Evolutionary conservation across 768 basidiomycete genomes (phyloP).

Genomic region (Agaricus blazei): DNA sequence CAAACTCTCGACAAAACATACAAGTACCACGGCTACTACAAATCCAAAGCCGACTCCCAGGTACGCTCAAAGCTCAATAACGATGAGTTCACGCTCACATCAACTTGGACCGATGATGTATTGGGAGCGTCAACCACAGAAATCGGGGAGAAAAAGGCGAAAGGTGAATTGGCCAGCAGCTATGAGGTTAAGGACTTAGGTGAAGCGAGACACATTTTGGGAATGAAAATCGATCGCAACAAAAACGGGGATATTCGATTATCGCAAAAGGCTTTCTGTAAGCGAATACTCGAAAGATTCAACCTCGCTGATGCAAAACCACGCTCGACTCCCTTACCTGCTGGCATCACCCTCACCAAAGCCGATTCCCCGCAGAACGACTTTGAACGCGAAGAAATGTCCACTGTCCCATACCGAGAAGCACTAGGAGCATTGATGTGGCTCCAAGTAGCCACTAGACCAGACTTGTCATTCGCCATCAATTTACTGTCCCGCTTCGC

Average conservation of each 20-base stretch:
- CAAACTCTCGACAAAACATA: conserved; percentile 8
- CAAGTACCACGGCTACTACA: conserved; percentile 9
- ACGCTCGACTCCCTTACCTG: conserved; percentile 10
- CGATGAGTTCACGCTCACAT: conserved; percentile 8
- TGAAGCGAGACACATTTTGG: conserved; percentile 6
- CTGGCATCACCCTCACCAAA: not conserved
- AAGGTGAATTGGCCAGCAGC: too few species aligned
- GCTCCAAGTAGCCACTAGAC: conserved; percentile 15
- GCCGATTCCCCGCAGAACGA: not conserved
- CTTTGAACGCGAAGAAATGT: not conserved
- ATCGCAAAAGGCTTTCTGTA: conserved; percentile 4
- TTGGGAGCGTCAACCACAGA: too few species aligned
- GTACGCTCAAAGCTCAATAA: conserved; percentile 4
- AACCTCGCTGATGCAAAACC: conserved; percentile 10
- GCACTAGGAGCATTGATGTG: conserved; percentile 21
- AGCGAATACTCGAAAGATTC: conserved; percentile 4
- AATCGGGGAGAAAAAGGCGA: too few species aligned
- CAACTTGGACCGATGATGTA: not conserved
- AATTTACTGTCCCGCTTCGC: conserved; percentile 24
- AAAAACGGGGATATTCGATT: not conserved
- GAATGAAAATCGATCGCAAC: conserved; percentile 10
- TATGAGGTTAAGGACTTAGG: conserved; percentile 13
- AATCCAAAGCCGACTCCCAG: not conserved
- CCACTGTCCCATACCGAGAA: conserved; percentile 6
- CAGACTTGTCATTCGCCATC: conserved; percentile 28